A percentile compares a stretch with the other conserved stretches of the same genome.
Conservation (phyloP, 2,329 filamentous ascomycete genomes). For the Aspergillus candidus region DNA sequence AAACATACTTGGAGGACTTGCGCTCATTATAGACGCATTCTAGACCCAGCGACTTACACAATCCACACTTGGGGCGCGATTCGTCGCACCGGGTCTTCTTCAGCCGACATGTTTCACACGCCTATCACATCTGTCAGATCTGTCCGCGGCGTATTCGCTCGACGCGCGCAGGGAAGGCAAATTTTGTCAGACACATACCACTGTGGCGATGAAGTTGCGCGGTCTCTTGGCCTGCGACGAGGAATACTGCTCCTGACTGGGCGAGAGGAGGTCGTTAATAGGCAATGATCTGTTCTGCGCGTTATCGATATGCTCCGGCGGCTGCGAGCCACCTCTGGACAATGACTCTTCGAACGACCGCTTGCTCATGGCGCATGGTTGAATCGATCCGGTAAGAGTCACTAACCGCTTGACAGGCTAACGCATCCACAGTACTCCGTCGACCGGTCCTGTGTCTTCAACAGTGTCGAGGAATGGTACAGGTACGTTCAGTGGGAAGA, state of each 20-base stretch:
- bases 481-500: too few relatives aligned
- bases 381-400: neutral
- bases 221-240: conserved; percentile 27
- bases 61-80: conserved; percentile 47
- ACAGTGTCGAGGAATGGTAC: too few relatives aligned
- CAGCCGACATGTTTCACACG: conserved; percentile 49
- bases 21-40: conserved; percentile 50
- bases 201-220: conserved; percentile 36
- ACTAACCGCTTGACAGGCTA: too few relatives aligned
- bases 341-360: conserved; percentile 28
- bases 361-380: conserved; percentile 35
- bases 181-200: conserved; percentile 19
- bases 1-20: conserved; percentile 46
- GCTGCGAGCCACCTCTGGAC: conserved; percentile 20
- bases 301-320: conserved; percentile 19
- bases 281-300: conserved; percentile 19
- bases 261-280: conserved; percentile 32
- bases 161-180: neutral
- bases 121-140: conserved; percentile 27
- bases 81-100: conserved; percentile 53
- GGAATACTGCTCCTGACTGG: conserved; percentile 26
- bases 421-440: too few relatives aligned
- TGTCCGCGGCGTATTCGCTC: neutral
- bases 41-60: conserved; percentile 45
- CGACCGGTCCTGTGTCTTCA: too few relatives aligned